A percentile compares a stretch with the other conserved stretches of the same genome.
Conservation (phyloP, 148 eudicot species). For the Vaccinium vitisidaea region DNA sequence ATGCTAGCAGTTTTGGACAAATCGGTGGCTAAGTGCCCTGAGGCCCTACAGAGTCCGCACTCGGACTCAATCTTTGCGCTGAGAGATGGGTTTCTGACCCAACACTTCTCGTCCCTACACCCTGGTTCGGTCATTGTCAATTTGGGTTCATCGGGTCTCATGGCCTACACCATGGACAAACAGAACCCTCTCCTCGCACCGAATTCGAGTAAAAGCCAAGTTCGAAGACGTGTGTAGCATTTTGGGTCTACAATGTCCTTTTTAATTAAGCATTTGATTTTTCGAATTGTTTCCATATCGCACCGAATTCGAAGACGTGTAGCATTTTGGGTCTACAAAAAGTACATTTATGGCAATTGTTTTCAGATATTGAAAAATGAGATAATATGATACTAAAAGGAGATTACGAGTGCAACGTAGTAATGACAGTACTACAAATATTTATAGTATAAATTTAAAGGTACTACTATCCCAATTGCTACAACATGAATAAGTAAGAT, state of each 20-base stretch:
- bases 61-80: slow-evolving; percentile 44
- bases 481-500: neutral
- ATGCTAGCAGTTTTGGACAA: slow-evolving; percentile 87
- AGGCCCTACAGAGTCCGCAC: slow-evolving; percentile 53
- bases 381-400: neutral
- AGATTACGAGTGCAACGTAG: neutral
- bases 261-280: neutral
- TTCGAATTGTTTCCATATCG: neutral
- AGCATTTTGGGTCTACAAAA: neutral
- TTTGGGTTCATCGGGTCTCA: slow-evolving; percentile 53
- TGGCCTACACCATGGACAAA: slow-evolving; percentile 44
- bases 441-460: neutral
- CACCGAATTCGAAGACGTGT: neutral
- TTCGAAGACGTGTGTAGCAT: too few relatives aligned
- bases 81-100: slow-evolving; percentile 63
- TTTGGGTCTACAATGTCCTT: neutral
- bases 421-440: neutral
- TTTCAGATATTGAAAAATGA: neutral
- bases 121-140: slow-evolving; percentile 57
- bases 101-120: slow-evolving; percentile 51
- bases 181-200: slow-evolving; percentile 32
- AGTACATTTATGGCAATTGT: neutral
- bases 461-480: neutral
- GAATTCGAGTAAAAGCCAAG: too few relatives aligned
- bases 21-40: slow-evolving; percentile 75